These are phyloP conservation scores for Aspergillus unguis DNA, from an alignment of 2,329 filamentous ascomycete species.

Conservation along the genomic window DNA sequence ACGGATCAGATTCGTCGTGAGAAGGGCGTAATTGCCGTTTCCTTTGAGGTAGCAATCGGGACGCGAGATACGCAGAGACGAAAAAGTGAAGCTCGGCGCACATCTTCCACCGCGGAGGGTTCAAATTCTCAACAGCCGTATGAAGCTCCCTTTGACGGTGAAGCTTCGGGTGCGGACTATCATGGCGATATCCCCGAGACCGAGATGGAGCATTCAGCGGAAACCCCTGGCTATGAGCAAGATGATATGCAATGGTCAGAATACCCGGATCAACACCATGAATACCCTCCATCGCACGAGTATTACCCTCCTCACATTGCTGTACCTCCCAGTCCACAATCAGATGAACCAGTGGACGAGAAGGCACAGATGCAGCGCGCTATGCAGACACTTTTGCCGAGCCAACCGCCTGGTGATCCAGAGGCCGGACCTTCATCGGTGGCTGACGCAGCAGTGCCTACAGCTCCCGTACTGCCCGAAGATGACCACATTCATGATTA, in stretches of 20 bases:
- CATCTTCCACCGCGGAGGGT: conserved; percentile 27
- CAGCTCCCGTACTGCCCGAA: conserved; percentile 44
- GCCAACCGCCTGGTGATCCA: conserved; percentile 61
- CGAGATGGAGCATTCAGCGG: conserved; percentile 21
- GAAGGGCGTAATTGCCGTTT: conserved; percentile 84
- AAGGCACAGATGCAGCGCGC: conserved; percentile 76
- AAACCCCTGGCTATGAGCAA: conserved; percentile 26
- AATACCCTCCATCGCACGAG: conserved; percentile 6
- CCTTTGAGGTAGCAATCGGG: conserved; percentile 83
- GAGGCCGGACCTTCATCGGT: conserved; percentile 45
- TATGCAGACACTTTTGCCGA: conserved; percentile 76
- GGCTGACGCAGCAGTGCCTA: conserved; percentile 36
- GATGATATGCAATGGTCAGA: conserved; percentile 27
- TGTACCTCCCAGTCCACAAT: conserved; percentile 46
- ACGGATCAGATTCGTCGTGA: conserved; percentile 82
- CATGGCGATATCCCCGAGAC: conserved; percentile 16
- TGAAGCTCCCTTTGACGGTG: conserved; percentile 21
- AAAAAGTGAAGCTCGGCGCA: conserved; percentile 42
- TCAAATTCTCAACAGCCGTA: conserved; percentile 25
- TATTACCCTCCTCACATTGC: conserved; percentile 23
- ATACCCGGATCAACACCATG: conserved; percentile 24
- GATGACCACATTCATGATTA: conserved; percentile 55
- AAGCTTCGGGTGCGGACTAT: conserved; percentile 27
- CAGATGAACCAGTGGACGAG: conserved; percentile 66
- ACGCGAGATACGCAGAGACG: conserved; percentile 69